Percentiles rank a stretch among this genome's conserved stretches.
Evolutionary conservation across 2,329 filamentous ascomycete species (phyloP).

Genomic region (Dothideomycetes sp.): DNA sequence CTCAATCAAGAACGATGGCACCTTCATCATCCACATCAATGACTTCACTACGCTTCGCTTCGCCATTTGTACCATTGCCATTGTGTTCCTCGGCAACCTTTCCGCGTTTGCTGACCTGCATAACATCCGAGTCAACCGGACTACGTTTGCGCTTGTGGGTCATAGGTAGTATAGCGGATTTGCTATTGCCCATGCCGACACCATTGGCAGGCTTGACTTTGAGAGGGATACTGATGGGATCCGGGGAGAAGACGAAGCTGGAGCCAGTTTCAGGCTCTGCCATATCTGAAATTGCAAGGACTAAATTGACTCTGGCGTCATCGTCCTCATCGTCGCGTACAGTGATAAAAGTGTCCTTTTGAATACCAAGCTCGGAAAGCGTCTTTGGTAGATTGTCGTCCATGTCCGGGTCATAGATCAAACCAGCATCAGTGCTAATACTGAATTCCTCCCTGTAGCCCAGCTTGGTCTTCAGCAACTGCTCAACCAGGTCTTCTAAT

Average conservation of each 20-base stretch:
- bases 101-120: slow-evolving; percentile 25
- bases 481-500: slow-evolving; percentile 66
- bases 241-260: neutral
- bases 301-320: slow-evolving; percentile 66
- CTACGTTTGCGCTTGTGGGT: slow-evolving; percentile 33
- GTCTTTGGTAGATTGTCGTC: slow-evolving; percentile 77
- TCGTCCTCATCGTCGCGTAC: slow-evolving; percentile 76
- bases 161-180: neutral
- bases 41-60: too few species aligned
- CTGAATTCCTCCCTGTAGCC: slow-evolving; percentile 75
- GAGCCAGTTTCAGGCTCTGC: too few species aligned
- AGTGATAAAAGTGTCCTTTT: slow-evolving; percentile 62
- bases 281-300: slow-evolving; percentile 36
- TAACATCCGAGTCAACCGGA: slow-evolving; percentile 28
- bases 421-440: slow-evolving; percentile 59
- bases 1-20: slow-evolving; percentile 23
- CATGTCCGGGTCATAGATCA: slow-evolving; percentile 85
- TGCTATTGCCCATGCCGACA: neutral
- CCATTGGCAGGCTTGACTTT: slow-evolving; percentile 1
- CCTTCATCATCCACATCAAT: slow-evolving; percentile 25
- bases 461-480: slow-evolving; percentile 57
- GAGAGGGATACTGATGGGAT: neutral
- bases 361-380: slow-evolving; percentile 63
- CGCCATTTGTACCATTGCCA: slow-evolving; percentile 9
- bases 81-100: slow-evolving; percentile 24